phyloP scores from a whole-genome alignment of 305 asterid species.

The Ajuga reptans region DNA sequence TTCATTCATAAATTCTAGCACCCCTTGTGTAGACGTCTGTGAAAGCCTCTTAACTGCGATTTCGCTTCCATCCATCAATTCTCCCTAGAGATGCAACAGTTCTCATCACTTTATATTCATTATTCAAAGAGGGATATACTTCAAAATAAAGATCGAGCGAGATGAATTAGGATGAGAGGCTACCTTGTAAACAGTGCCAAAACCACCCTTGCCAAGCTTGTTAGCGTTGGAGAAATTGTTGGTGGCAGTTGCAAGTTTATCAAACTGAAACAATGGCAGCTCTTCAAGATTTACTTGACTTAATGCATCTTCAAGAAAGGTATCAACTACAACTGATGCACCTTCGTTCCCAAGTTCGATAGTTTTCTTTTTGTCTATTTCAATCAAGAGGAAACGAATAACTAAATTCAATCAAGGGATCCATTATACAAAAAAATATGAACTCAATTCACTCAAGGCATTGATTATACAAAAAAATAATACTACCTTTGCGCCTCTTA shows the following conservation, averaged over 20 bases:
- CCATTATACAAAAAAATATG: too few relatives aligned
- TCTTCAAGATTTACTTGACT: not conserved
- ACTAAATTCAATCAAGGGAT: not conserved
- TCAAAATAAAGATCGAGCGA: not conserved
- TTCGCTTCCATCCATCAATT: conserved; percentile 31
- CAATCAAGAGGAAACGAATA: not conserved
- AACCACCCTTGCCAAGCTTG: not conserved
- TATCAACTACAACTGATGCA: not conserved
- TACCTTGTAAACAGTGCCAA: conserved; percentile 15
- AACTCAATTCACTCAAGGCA: too few relatives aligned
- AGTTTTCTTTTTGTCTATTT: conserved; percentile 14
- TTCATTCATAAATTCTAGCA: not conserved
- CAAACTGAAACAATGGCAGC: not conserved
- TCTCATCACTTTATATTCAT: too few relatives aligned
- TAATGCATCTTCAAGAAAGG: not conserved
- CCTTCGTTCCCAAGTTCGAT: not conserved
- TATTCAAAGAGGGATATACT: too few relatives aligned
- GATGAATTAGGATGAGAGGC: not conserved
- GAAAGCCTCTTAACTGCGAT: conserved; percentile 6
- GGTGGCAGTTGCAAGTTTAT: not conserved
- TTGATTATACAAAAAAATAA: too few relatives aligned
- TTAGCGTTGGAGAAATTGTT: not conserved
- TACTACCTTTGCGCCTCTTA: conserved; percentile 32
- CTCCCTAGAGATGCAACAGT: conserved; percentile 25
- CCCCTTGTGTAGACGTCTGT: not conserved